Evolutionary conservation across 495 filamentous ascomycete species (phyloP).

Genomic region (Talaromyces proteolyticus): DNA sequence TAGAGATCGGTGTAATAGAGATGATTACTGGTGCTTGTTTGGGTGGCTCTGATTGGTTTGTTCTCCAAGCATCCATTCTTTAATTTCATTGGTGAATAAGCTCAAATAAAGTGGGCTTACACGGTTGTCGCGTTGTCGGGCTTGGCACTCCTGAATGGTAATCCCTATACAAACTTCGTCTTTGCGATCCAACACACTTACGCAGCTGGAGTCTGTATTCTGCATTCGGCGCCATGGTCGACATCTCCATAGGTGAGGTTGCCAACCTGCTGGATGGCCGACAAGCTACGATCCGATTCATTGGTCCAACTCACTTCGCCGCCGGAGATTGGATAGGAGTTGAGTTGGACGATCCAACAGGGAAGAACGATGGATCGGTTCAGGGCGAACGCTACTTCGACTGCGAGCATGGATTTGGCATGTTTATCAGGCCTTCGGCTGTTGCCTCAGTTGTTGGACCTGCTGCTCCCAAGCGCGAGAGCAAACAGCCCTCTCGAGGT

Average conservation of each 20-base stretch:
- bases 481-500: conserved; percentile 26
- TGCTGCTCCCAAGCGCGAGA: conserved; percentile 31
- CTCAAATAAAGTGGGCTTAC: neutral
- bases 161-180: neutral
- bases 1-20: too few species aligned
- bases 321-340: conserved; percentile 84
- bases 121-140: conserved; percentile 6
- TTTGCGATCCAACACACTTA: neutral
- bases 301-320: conserved; percentile 74
- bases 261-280: conserved; percentile 73
- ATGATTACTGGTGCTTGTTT: too few species aligned
- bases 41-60: conserved; percentile 1
- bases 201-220: neutral
- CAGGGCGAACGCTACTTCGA: conserved; percentile 88
- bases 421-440: conserved; percentile 75
- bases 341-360: conserved; percentile 74
- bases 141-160: conserved; percentile 6
- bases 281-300: conserved; percentile 69
- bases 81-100: neutral
- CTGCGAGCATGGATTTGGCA: conserved; percentile 71
- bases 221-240: neutral
- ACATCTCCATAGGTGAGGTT: conserved; percentile 39
- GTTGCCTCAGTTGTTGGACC: conserved; percentile 53
- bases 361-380: conserved; percentile 93
- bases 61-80: neutral